These are phyloP conservation scores for Tuber melanosporum DNA, from an alignment of 495 filamentous ascomycete genomes.

Conservation along the genomic window DNA sequence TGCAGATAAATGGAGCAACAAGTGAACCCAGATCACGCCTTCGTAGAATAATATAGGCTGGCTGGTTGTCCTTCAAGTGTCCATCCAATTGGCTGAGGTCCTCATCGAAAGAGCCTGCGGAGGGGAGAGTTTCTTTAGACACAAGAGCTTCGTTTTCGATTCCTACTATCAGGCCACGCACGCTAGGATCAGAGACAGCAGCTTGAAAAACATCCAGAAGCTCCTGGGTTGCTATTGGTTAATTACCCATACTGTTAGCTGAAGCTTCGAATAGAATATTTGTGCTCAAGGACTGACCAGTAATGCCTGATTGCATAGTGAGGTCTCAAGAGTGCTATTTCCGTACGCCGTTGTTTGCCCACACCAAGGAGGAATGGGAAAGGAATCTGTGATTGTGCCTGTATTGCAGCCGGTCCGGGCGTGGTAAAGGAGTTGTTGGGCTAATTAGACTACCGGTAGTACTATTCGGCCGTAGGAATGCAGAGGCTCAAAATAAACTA, in stretches of 20 bases:
- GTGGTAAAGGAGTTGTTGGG: neutral
- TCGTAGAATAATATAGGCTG: constrained; percentile 80
- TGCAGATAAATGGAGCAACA: constrained; percentile 56
- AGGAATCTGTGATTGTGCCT: neutral
- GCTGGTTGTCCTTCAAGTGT: constrained; percentile 63
- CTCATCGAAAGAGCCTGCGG: constrained; percentile 55
- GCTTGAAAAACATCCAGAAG: constrained; percentile 74
- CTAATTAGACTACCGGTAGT: neutral
- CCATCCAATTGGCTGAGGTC: constrained; percentile 55
- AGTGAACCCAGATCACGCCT: constrained; percentile 50
- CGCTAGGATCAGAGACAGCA: constrained; percentile 57
- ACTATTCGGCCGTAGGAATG: neutral
- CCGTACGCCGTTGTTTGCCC: neutral
- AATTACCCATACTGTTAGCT: constrained; percentile 12
- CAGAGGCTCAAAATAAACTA: neutral
- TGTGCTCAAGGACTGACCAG: constrained; percentile 50
- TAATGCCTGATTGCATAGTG: constrained; percentile 83
- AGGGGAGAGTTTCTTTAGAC: constrained; percentile 55
- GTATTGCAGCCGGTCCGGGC: neutral
- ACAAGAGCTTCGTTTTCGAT: constrained; percentile 70
- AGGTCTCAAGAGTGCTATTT: neutral
- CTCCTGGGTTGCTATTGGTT: constrained; percentile 65
- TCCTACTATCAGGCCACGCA: constrained; percentile 73
- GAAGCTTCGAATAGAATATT: constrained; percentile 11
- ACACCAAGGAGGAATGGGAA: neutral